phyloP scores from a whole-genome alignment of 2,329 filamentous ascomycete species.

The Diaporthe amygdali region DNA sequence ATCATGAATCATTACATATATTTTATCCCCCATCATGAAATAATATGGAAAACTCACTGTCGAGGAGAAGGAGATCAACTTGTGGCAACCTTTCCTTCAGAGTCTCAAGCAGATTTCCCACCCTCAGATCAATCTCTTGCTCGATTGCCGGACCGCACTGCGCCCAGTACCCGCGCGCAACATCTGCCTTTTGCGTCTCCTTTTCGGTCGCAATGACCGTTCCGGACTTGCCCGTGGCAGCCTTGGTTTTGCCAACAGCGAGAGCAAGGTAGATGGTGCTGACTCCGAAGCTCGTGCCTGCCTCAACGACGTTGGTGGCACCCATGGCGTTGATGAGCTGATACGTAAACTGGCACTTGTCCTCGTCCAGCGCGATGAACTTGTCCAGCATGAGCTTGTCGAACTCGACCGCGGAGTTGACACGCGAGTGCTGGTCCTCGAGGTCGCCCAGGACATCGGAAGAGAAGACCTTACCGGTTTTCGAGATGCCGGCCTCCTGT shows the following conservation, averaged over 20 bases:
- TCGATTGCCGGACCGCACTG: constrained; percentile 37
- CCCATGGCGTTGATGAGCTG: constrained; percentile 38
- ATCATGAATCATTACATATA: background rate
- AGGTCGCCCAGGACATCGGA: background rate
- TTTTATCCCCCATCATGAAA: too few species aligned
- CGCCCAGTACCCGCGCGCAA: constrained; percentile 37
- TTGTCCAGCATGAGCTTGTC: constrained; percentile 38
- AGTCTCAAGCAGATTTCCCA: constrained; percentile 38
- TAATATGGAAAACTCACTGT: background rate
- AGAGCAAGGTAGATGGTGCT: constrained; percentile 26
- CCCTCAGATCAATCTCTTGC: constrained; percentile 41
- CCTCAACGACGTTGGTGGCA: constrained; percentile 24
- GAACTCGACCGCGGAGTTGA: background rate
- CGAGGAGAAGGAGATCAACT: background rate
- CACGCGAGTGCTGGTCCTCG: background rate
- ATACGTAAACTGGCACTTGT: constrained; percentile 50
- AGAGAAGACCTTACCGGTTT: background rate
- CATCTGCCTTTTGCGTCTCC: constrained; percentile 10
- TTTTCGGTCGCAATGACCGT: constrained; percentile 22
- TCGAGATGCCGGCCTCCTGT: background rate
- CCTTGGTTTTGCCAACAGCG: constrained; percentile 7
- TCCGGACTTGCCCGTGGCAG: background rate
- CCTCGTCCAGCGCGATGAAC: constrained; percentile 50
- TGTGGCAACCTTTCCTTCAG: background rate
- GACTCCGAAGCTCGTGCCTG: constrained; percentile 22